These are phyloP conservation scores for Naegleria gruberi DNA, from an alignment of 208 protist genomes.

Conservation along the genomic window DNA sequence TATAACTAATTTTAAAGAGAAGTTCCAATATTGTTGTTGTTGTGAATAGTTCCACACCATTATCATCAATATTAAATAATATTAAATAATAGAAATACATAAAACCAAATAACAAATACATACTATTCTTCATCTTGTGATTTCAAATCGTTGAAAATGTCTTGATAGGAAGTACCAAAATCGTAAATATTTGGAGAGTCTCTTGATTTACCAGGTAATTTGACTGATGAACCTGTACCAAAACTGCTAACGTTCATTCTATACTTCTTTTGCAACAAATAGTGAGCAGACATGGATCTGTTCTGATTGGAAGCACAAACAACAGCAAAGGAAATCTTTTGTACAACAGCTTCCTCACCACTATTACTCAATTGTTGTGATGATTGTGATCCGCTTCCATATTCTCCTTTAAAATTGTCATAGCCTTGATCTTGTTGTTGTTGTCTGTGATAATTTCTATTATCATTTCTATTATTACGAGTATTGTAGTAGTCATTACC, in stretches of 20 bases:
- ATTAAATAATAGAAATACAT: constrained; percentile 21
- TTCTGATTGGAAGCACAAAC: constrained; percentile 49
- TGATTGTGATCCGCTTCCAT: too few species aligned
- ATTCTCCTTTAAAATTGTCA: neutral
- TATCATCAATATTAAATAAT: constrained; percentile 25
- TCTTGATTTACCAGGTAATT: constrained; percentile 38
- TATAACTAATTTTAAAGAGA: constrained; percentile 39
- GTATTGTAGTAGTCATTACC: too few species aligned
- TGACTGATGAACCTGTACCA: constrained; percentile 42
- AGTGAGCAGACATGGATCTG: constrained; percentile 40
- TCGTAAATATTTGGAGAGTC: constrained; percentile 41
- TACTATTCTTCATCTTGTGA: constrained; percentile 40
- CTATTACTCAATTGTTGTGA: too few species aligned
- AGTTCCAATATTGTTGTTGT: too few species aligned
- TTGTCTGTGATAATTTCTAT: neutral
- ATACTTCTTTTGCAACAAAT: constrained; percentile 23
- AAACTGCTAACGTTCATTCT: constrained; percentile 30
- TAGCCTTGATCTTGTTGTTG: neutral
- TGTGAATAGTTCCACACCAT: too few species aligned
- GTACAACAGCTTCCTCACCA: neutral
- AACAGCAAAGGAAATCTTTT: constrained; percentile 26
- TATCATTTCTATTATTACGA: too few species aligned
- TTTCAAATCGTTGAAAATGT: constrained; percentile 40
- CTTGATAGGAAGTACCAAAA: constrained; percentile 45
- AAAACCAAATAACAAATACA: neutral